phyloP scores from a whole-genome alignment of 805 yeast genomes.

The Kockiozyma suomiensis region DNA sequence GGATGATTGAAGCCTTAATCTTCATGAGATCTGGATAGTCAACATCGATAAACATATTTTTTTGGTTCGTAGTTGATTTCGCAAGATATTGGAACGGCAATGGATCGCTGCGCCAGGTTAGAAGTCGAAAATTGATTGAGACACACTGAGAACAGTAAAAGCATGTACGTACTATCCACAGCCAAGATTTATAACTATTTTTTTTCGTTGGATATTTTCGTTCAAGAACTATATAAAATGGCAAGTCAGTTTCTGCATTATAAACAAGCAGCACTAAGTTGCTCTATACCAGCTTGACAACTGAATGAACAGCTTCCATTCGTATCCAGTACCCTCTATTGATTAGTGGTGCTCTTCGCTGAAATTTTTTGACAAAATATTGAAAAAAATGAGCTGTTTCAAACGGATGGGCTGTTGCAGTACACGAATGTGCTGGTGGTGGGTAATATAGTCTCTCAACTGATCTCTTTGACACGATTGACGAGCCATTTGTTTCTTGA shows the following conservation, averaged over 20 bases:
- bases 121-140: background rate
- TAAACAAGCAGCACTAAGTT: background rate
- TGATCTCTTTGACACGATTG: conserved; percentile 79
- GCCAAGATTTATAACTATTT: conserved; percentile 67
- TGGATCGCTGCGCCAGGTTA: conserved; percentile 58
- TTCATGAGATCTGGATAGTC: conserved; percentile 72
- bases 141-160: background rate
- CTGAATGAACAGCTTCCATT: conserved; percentile 64
- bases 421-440: conserved; percentile 29
- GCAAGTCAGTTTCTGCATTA: background rate
- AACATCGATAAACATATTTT: conserved; percentile 62
- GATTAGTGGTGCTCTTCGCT: conserved; percentile 75
- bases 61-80: conserved; percentile 35
- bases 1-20: conserved; percentile 58
- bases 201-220: conserved; percentile 31
- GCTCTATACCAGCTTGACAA: conserved; percentile 51
- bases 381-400: conserved; percentile 54
- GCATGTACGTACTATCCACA: conserved; percentile 58
- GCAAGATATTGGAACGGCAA: conserved; percentile 57
- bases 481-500: conserved; percentile 84
- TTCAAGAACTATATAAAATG: conserved; percentile 14
- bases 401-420: background rate
- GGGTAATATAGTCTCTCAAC: conserved; percentile 61
- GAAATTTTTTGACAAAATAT: conserved; percentile 65
- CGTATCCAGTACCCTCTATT: conserved; percentile 84